A percentile compares a stretch with the other conserved stretches of the same genome.
These are phyloP conservation scores for Fremontodendron californicum DNA, from an alignment of 345 rosid species.

Conservation along the genomic window DNA sequence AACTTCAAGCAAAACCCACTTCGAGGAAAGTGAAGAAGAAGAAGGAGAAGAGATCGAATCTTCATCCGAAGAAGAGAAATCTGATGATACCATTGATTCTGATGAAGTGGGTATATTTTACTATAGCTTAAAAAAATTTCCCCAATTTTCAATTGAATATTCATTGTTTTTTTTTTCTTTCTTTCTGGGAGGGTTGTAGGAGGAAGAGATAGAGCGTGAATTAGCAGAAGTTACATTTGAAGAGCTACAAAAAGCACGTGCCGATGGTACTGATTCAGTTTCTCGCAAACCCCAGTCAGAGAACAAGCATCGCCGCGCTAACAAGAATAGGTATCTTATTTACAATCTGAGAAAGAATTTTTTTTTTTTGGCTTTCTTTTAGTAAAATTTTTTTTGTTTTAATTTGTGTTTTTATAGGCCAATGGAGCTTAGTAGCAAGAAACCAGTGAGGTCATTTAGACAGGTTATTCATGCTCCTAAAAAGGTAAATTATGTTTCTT, in stretches of 20 bases:
- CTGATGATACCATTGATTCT: slow-evolving; percentile 5
- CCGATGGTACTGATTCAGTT: slow-evolving; percentile 63
- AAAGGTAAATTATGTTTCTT: slow-evolving; percentile 38
- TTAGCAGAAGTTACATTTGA: slow-evolving; percentile 70
- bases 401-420: slow-evolving; percentile 41
- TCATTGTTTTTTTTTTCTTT: not conserved
- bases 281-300: slow-evolving; percentile 29
- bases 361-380: not conserved
- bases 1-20: slow-evolving; percentile 27
- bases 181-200: slow-evolving; percentile 26
- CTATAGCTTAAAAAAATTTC: not conserved
- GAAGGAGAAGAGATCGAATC: slow-evolving; percentile 15
- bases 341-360: not conserved
- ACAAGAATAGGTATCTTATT: slow-evolving; percentile 57
- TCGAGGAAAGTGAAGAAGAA: slow-evolving; percentile 26
- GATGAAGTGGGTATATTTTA: slow-evolving; percentile 28
- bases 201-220: slow-evolving; percentile 59
- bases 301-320: slow-evolving; percentile 52
- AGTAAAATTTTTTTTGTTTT: not conserved
- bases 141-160: not conserved
- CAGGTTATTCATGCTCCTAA: slow-evolving; percentile 76
- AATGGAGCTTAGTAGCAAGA: slow-evolving; percentile 65
- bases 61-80: slow-evolving; percentile 30
- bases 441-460: slow-evolving; percentile 70
- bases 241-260: slow-evolving; percentile 65